Evolutionary conservation across 2,329 filamentous ascomycete genomes (phyloP), one percentile per base, ranked within the genome.

Genomic region (Aspergillus ochraceoroseus): DNA sequence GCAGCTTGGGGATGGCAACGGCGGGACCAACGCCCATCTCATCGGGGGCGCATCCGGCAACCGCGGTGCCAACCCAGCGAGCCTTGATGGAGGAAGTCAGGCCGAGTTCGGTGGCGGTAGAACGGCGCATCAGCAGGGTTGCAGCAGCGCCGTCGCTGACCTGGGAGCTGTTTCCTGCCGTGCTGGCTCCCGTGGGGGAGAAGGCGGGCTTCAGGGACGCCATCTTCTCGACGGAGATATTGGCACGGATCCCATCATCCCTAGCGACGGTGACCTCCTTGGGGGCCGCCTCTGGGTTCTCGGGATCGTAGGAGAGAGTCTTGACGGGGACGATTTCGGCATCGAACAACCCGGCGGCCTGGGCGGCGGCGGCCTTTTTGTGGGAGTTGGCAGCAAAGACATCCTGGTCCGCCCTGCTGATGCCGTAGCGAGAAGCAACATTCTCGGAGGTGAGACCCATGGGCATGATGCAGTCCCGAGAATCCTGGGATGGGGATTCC

Each of bases 11-110:
- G 37, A 95, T 90, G 0, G 87, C 89, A 18, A 94, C 59, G 0
- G 87, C 87, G 0, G 90, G 89, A 0, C 90, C 89, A 43, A 95
- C 74, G 26, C 90, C 89, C 90, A 96, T 95, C 74, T 95, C 88
- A 58, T 94, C 87, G 0, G 90, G 89, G 36, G 73, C 74, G 61
- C 87, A 94, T 8, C 90, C 89, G 0, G 81, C 79, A 7, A 86
- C 82, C 19, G 80, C 75, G 1, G 85, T 83, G 0, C 77, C 82
- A 0, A 88, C 85, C 71, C 89, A 95, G 63, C 85, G 87, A 23
- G 84, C 89, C 43, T 94, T 80, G 56, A 95, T 86, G 18, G 70
- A 72, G 4, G 71, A 73, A 9, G 72, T 66, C 1, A 94, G 72
- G 0, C 87, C 87, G 0, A 94, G 75, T 40, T 79, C 76, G 0